A percentile compares a stretch with the other conserved stretches of the same genome.
phyloP scores from a whole-genome alignment of 306 rosid genomes.

The Prosopis cineraria region DNA sequence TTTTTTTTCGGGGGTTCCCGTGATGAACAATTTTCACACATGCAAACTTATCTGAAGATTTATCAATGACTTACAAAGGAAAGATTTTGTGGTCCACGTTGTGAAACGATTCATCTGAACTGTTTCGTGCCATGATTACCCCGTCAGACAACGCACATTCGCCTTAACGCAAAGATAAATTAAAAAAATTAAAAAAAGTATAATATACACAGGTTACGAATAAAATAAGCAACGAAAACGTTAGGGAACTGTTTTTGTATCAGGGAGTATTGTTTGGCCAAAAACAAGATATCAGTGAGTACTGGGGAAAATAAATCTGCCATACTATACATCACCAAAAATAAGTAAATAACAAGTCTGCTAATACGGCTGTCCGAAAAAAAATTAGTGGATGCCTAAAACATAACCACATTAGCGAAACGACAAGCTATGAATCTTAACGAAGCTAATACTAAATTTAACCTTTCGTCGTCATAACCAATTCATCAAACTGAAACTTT shows the following conservation, averaged over 20 bases:
- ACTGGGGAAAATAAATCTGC: background rate
- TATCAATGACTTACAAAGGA: background rate
- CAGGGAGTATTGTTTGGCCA: too few species aligned
- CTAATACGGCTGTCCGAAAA: background rate
- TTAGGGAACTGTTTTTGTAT: too few species aligned
- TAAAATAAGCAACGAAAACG: too few species aligned
- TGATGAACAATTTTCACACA: background rate
- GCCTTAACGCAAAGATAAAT: too few species aligned
- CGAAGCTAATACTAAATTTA: background rate
- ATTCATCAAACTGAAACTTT: slow-evolving; percentile 14
- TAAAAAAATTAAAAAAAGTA: too few species aligned
- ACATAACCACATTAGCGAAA: background rate
- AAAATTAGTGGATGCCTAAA: background rate
- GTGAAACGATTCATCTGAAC: too few species aligned
- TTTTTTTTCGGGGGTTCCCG: background rate
- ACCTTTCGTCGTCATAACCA: background rate
- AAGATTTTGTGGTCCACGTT: too few species aligned
- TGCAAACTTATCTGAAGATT: background rate
- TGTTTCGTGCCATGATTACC: too few species aligned
- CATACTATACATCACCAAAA: background rate
- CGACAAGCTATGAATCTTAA: background rate
- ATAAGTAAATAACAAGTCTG: background rate
- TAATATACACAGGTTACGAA: too few species aligned
- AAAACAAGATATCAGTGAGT: too few species aligned
- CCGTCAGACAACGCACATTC: too few species aligned